phyloP scores from a whole-genome alignment of 2,329 filamentous ascomycete genomes.

The Hypoxylon sp. region DNA sequence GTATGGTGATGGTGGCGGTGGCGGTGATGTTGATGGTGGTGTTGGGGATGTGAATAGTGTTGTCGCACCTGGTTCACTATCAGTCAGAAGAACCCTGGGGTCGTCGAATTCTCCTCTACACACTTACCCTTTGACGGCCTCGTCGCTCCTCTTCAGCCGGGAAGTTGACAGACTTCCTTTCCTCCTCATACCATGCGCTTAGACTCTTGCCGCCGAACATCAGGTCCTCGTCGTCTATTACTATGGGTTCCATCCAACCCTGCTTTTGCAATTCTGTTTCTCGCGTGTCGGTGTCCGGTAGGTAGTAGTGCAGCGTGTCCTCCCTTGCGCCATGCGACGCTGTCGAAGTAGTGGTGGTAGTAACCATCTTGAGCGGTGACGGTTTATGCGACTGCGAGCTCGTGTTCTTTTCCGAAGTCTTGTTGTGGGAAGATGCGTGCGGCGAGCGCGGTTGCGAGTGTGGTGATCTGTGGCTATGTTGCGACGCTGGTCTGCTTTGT shows the following conservation, averaged over 20 bases:
- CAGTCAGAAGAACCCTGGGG: conserved; percentile 34
- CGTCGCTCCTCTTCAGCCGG: conserved; percentile 58
- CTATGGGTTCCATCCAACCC: conserved; percentile 65
- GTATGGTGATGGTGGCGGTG: conserved; percentile 44
- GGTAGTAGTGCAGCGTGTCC: conserved; percentile 50
- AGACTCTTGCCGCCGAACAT: conserved; percentile 72
- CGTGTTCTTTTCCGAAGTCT: conserved; percentile 29
- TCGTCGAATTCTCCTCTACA: not conserved
- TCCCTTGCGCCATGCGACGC: conserved; percentile 45
- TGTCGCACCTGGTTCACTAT: conserved; percentile 42
- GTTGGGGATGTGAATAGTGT: conserved; percentile 39
- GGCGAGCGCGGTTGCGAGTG: conserved; percentile 45
- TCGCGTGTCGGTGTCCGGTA: conserved; percentile 44
- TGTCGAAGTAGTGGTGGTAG: conserved; percentile 49
- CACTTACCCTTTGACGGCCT: conserved; percentile 56
- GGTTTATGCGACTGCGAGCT: conserved; percentile 46
- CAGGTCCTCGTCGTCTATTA: conserved; percentile 72
- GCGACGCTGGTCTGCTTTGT: conserved; percentile 46
- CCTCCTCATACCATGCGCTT: conserved; percentile 72
- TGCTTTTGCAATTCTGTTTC: conserved; percentile 45
- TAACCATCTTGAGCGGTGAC: conserved; percentile 53
- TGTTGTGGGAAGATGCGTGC: conserved; percentile 34
- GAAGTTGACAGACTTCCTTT: conserved; percentile 60
- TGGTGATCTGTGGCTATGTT: conserved; percentile 42
- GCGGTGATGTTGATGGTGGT: conserved; percentile 33